A percentile compares a stretch with the other conserved stretches of the same genome.
Conservation (phyloP, 148 eudicot species). For the Simmondsia chinensis region DNA sequence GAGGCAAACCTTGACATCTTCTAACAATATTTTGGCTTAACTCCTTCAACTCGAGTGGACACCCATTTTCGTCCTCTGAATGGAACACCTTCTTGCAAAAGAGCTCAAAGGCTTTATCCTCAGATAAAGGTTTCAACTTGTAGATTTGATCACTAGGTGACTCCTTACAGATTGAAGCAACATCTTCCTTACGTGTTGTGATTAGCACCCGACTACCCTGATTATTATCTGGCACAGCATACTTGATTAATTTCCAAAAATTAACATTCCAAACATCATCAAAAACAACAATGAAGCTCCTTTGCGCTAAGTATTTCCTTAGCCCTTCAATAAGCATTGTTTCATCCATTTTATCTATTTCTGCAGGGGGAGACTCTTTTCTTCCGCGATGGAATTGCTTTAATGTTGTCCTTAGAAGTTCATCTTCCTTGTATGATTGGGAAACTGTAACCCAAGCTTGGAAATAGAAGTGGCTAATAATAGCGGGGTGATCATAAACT, state of each 20-base stretch:
- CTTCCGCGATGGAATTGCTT: not conserved
- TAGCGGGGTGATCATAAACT: not conserved
- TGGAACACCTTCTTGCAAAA: not conserved
- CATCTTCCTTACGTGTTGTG: conserved; percentile 2
- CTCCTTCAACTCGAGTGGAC: not conserved
- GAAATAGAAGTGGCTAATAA: not conserved
- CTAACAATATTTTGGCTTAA: not conserved
- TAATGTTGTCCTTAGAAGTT: not conserved
- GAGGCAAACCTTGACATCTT: conserved; percentile 1
- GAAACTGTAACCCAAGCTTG: conserved; percentile 7
- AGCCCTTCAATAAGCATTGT: not conserved
- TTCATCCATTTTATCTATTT: not conserved
- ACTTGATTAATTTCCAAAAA: not conserved
- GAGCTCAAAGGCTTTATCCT: not conserved
- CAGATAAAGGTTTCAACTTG: not conserved
- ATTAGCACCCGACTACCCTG: conserved; percentile 2
- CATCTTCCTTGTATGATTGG: not conserved
- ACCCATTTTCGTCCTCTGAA: not conserved
- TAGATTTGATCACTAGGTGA: not conserved
- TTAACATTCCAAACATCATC: conserved; percentile 3
- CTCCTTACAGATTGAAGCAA: not conserved
- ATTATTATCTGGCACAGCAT: not conserved
- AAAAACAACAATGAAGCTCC: not conserved
- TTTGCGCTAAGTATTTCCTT: not conserved
- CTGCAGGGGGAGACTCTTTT: not conserved